phyloP scores from a whole-genome alignment of 202 grass and related monocot species.

The Eragrostis tef region DNA sequence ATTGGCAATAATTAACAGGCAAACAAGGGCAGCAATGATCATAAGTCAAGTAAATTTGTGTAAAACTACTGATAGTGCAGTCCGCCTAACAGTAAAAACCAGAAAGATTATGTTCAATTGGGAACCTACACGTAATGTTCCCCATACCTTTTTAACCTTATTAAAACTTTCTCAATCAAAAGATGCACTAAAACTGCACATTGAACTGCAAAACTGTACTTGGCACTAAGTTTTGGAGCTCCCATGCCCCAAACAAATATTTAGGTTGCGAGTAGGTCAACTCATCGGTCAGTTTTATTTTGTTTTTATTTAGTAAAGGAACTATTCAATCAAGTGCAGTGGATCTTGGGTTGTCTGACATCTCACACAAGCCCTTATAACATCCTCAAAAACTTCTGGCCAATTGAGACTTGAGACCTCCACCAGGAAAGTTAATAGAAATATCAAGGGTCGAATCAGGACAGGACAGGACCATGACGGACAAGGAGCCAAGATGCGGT shows the following conservation, averaged over 20 bases:
- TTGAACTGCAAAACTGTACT: neutral
- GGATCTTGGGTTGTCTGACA: neutral
- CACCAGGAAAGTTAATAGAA: slow-evolving; percentile 4
- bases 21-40: neutral
- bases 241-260: neutral
- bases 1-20: neutral
- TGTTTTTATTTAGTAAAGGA: neutral
- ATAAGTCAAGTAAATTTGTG: neutral
- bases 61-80: neutral
- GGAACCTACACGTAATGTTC: too few species aligned
- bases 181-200: neutral
- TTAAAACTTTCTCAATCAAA: neutral
- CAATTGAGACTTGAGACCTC: slow-evolving; percentile 8
- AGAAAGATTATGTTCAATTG: neutral
- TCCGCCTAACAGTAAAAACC: neutral
- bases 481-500: neutral
- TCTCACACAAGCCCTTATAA: too few species aligned
- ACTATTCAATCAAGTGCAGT: neutral
- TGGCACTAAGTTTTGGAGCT: neutral
- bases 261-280: neutral
- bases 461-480: neutral
- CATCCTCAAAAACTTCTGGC: neutral
- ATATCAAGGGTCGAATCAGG: slow-evolving; percentile 15
- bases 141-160: neutral
- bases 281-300: neutral